A percentile compares a stretch with the other conserved stretches of the same genome.
Conservation (phyloP, 768 basidiomycete genomes). For the Mycena albidolilacea region DNA sequence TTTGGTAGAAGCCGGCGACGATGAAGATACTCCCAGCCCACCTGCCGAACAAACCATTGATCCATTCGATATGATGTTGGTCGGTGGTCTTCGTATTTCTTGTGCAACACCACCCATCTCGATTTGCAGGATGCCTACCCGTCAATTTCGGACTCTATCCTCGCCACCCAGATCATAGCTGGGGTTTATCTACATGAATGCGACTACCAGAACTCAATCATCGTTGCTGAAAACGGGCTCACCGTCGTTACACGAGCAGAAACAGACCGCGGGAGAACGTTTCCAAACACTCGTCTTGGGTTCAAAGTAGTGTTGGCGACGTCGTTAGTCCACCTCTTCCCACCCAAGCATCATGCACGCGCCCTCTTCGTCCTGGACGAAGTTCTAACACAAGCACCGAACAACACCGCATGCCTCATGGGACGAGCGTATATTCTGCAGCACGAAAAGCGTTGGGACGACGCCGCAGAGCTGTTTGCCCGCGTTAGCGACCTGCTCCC, state of each 20-base stretch:
- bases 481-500: slow-evolving; percentile 65
- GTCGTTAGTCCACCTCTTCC: slow-evolving; percentile 86
- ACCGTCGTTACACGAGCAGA: slow-evolving; percentile 69
- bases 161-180: slow-evolving; percentile 77
- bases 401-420: slow-evolving; percentile 78
- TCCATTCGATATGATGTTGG: slow-evolving; percentile 73
- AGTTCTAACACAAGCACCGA: slow-evolving; percentile 73
- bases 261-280: slow-evolving; percentile 67
- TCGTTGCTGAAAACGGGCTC: slow-evolving; percentile 80
- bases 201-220: slow-evolving; percentile 83
- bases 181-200: slow-evolving; percentile 76
- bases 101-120: slow-evolving; percentile 23
- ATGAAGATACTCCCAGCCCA: slow-evolving; percentile 45
- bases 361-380: slow-evolving; percentile 83
- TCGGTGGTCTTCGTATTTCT: slow-evolving; percentile 50
- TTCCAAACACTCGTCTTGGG: slow-evolving; percentile 70
- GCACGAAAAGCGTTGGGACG: slow-evolving; percentile 73
- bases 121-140: slow-evolving; percentile 68
- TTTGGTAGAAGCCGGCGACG: slow-evolving; percentile 59
- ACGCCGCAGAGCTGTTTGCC: slow-evolving; percentile 75
- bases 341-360: slow-evolving; percentile 90
- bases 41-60: slow-evolving; percentile 64
- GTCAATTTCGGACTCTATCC: slow-evolving; percentile 66
- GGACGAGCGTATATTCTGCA: slow-evolving; percentile 83
- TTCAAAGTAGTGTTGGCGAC: slow-evolving; percentile 82